Evolutionary conservation across 306 rosid genomes (phyloP).

Genomic region (Inga oerstediana): DNA sequence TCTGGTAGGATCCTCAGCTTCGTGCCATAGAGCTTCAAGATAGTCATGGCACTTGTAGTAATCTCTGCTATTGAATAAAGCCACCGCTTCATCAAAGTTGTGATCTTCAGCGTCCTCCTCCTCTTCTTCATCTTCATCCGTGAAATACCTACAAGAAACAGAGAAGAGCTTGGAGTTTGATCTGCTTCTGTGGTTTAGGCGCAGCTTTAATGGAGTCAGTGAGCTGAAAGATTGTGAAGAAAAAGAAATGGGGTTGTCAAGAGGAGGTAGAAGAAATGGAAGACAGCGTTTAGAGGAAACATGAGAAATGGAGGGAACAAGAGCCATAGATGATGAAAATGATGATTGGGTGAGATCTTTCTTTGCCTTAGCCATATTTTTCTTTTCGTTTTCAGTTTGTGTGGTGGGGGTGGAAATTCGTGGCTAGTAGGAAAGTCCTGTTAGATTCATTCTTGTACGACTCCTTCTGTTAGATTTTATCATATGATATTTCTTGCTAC

Average conservation of each 20-base stretch:
- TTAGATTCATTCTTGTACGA: neutral
- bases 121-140: slow-evolving; percentile 32
- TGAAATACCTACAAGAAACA: slow-evolving; percentile 15
- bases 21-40: slow-evolving; percentile 78
- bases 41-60: slow-evolving; percentile 87
- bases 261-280: slow-evolving; percentile 27
- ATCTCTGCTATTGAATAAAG: slow-evolving; percentile 59
- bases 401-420: slow-evolving; percentile 44
- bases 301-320: slow-evolving; percentile 41
- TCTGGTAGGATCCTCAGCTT: slow-evolving; percentile 79
- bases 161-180: slow-evolving; percentile 24
- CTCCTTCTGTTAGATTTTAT: neutral
- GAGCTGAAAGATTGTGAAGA: slow-evolving; percentile 28
- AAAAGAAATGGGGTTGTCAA: slow-evolving; percentile 30
- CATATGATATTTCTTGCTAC: neutral
- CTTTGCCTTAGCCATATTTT: slow-evolving; percentile 35
- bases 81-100: slow-evolving; percentile 61
- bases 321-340: slow-evolving; percentile 42
- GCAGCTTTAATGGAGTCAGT: neutral
- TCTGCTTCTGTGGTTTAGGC: neutral
- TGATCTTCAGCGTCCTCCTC: slow-evolving; percentile 30
- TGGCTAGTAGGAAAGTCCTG: slow-evolving; percentile 22
- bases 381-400: slow-evolving; percentile 30
- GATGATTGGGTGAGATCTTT: slow-evolving; percentile 28
- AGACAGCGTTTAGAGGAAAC: slow-evolving; percentile 30